phyloP scores from a whole-genome alignment of 2,329 filamentous ascomycete species.

The Cadophora sp. region DNA sequence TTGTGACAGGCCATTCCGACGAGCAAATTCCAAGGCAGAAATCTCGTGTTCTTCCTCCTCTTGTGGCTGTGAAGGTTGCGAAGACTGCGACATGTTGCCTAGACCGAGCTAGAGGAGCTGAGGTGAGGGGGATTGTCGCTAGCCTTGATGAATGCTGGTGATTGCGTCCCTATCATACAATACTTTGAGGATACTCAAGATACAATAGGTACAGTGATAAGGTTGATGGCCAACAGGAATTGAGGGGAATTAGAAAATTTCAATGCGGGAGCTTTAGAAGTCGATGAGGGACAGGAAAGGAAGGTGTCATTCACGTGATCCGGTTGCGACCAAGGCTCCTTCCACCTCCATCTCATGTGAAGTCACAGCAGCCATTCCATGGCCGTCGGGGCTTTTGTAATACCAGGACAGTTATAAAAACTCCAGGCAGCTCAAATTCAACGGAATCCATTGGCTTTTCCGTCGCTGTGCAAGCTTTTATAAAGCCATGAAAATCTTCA shows the following conservation, averaged over 20 bases:
- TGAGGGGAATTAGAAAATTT: too few relatives aligned
- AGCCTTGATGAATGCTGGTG: not conserved
- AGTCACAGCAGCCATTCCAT: too few relatives aligned
- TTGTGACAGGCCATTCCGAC: conserved; percentile 38
- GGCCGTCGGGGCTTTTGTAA: too few relatives aligned
- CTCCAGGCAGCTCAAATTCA: too few relatives aligned
- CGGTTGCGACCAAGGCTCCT: not conserved
- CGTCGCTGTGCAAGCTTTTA: too few relatives aligned
- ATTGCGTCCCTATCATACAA: not conserved
- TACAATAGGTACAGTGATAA: not conserved
- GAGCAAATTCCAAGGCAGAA: conserved; percentile 42
- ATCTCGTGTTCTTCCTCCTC: conserved; percentile 33
- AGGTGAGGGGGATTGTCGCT: not conserved
- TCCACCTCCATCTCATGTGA: too few relatives aligned
- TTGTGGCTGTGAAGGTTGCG: conserved; percentile 2
- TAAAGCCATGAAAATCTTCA: too few relatives aligned
- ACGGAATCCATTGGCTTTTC: too few relatives aligned
- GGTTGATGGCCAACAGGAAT: not conserved
- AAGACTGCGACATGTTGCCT: not conserved
- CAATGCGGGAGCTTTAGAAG: too few relatives aligned
- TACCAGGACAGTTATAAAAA: too few relatives aligned
- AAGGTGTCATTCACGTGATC: not conserved
- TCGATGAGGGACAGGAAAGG: not conserved
- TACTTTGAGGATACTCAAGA: not conserved
- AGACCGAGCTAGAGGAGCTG: not conserved